These are phyloP conservation scores for Cryptosporidium parvum DNA, from an alignment of 169 alveolate genomes.

Conservation along the genomic window DNA sequence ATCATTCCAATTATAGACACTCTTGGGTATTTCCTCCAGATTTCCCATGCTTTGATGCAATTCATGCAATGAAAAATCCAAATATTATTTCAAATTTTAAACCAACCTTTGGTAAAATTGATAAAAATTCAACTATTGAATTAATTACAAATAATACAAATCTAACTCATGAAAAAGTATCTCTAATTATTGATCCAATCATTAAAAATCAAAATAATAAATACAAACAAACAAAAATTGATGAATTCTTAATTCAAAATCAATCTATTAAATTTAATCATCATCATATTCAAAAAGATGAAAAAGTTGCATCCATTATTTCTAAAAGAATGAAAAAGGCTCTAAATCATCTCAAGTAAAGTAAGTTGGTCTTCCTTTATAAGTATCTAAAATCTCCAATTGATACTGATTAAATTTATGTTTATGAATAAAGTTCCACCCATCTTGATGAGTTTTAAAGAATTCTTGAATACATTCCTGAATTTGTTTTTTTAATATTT, in stretches of 20 bases:
- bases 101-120: slow-evolving; percentile 51
- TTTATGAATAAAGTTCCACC: slow-evolving; percentile 82
- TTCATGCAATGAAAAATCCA: slow-evolving; percentile 66
- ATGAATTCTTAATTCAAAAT: slow-evolving; percentile 1
- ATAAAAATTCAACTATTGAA: slow-evolving; percentile 7
- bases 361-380: slow-evolving; percentile 84
- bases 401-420: slow-evolving; percentile 80
- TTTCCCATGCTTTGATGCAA: slow-evolving; percentile 47
- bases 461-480: slow-evolving; percentile 85
- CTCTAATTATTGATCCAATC: slow-evolving; percentile 27
- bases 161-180: slow-evolving; percentile 23
- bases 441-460: slow-evolving; percentile 84
- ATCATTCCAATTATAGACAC: slow-evolving; percentile 58
- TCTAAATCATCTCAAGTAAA: slow-evolving; percentile 75
- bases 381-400: slow-evolving; percentile 82
- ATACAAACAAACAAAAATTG: slow-evolving; percentile 31
- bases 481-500: slow-evolving; percentile 79
- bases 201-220: slow-evolving; percentile 18
- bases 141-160: slow-evolving; percentile 16
- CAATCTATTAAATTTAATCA: too few species aligned
- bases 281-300: background rate
- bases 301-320: slow-evolving; percentile 38
- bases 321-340: slow-evolving; percentile 76
- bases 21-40: slow-evolving; percentile 71
- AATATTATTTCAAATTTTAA: background rate